Evolutionary conservation across 257 asterid genomes (phyloP).

Genomic region (Solanum medicagineum): DNA sequence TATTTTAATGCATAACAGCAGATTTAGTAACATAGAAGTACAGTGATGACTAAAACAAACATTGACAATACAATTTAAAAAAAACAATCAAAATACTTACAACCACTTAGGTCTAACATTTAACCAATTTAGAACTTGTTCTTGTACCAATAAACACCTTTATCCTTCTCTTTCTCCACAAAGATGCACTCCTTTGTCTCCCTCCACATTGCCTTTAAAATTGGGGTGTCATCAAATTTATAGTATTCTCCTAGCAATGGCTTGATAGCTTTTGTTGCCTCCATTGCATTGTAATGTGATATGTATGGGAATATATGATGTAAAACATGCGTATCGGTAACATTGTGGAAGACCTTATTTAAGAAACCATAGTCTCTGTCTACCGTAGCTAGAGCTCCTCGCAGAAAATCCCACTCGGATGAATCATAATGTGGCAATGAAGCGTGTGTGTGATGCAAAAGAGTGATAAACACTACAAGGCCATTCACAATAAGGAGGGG

Average conservation of each 20-base stretch:
- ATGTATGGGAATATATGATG: neutral
- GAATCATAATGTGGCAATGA: constrained; percentile 6
- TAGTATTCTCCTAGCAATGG: neutral
- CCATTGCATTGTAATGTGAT: neutral
- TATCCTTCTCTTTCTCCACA: neutral
- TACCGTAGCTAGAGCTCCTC: constrained; percentile 3
- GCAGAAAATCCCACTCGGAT: neutral
- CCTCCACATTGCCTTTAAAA: neutral
- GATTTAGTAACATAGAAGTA: too few relatives aligned
- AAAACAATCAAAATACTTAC: too few relatives aligned
- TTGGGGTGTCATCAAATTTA: neutral
- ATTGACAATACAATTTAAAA: too few relatives aligned
- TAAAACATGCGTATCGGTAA: constrained; percentile 1
- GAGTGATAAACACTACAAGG: constrained; percentile 3
- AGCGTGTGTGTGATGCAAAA: neutral
- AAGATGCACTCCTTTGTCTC: neutral
- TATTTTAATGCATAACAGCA: too few relatives aligned
- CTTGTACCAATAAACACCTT: neutral
- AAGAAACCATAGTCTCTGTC: constrained; percentile 5
- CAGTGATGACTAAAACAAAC: too few relatives aligned
- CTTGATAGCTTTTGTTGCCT: neutral
- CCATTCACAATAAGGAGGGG: constrained; percentile 2
- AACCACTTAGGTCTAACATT: too few relatives aligned
- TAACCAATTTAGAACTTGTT: neutral
- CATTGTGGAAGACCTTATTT: constrained; percentile 2